Base-by-base conservation (phyloP, 371 early-diverging fungal genomes). In the Mortierella sp. region DNA sequence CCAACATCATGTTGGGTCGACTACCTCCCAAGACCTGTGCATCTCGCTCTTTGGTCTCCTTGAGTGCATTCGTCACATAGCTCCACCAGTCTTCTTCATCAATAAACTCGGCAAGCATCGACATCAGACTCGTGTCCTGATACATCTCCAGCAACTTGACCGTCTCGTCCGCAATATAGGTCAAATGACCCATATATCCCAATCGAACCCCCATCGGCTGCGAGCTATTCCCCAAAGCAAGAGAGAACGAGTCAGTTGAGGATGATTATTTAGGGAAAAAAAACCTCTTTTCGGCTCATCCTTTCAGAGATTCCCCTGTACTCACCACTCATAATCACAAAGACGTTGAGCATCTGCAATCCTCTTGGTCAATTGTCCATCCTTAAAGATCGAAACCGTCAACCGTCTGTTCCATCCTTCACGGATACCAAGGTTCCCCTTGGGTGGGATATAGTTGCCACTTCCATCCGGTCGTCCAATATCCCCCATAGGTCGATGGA, bases 181-280 rank as follows among this genome's bases (percentile, higher is more conserved):
- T 96, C 72, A 97, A 83, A 68, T 97, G 96, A 11, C 98, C 98
- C 98, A 97, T 97, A 74, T 93, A 96, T 3, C 97, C 98, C 26
- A 95, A 84, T 23, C 96, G 88, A 48, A 91, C 88, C 11, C 96
- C 96, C 63, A 91, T 93, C 12, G 95, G 94, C 66, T 87, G 77
- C 6, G 57, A 26, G n/a, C 77, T 84, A 50, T 86, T 88, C 63
- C 55, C 6, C 23, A 55, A 5, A 25, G 0, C 23, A 55, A 18
- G 14, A 57, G 16, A 57, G 14, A 28, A 18, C 18, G 15, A 47
- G 29, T 14, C 3, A 14, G 50, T 37, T 37, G 9, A 37, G 9
- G 9, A 37, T 9, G n/a, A n/a, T n/a, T n/a, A n/a, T n/a, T n/a
- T n/a, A n/a, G n/a, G n/a, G n/a, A n/a, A n/a, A 46, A 46, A 46